phyloP scores from a whole-genome alignment of 225 moss, liverwort and hornwort genomes.

The Pleurozium schreberi region DNA sequence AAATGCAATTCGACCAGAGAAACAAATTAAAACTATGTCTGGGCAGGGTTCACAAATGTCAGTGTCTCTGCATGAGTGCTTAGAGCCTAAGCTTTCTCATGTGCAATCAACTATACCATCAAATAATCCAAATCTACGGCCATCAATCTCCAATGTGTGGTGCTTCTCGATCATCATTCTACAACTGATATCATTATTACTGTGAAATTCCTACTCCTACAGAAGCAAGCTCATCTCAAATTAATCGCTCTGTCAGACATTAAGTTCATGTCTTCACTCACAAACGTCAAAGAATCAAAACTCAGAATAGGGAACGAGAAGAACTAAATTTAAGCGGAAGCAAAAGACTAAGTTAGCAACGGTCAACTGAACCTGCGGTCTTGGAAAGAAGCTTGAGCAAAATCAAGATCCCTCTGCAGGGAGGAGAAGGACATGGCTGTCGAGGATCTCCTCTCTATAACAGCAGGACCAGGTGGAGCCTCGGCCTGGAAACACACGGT shows the following conservation, averaged over 20 bases:
- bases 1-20: not conserved
- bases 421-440: not conserved
- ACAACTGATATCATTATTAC: not conserved
- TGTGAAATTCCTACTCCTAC: not conserved
- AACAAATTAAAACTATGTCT: not conserved
- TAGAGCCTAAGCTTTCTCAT: slow-evolving; percentile 31
- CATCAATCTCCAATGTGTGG: not conserved
- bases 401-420: slow-evolving; percentile 26
- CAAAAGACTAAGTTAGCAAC: not conserved
- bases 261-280: not conserved
- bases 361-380: slow-evolving; percentile 4
- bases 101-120: not conserved
- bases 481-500: slow-evolving; percentile 66
- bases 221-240: not conserved
- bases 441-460: not conserved
- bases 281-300: not conserved
- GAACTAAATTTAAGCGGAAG: not conserved
- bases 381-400: slow-evolving; percentile 7
- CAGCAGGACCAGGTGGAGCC: slow-evolving; percentile 40
- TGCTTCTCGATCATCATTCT: not conserved
- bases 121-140: not conserved
- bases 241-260: not conserved
- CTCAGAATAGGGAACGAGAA: not conserved
- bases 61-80: slow-evolving; percentile 31
- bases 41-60: slow-evolving; percentile 5